A percentile compares a stretch with the other conserved stretches of the same genome.
These are phyloP conservation scores for Aspergillus udagawae DNA, from an alignment of 2,329 filamentous ascomycete genomes.

Conservation along the genomic window DNA sequence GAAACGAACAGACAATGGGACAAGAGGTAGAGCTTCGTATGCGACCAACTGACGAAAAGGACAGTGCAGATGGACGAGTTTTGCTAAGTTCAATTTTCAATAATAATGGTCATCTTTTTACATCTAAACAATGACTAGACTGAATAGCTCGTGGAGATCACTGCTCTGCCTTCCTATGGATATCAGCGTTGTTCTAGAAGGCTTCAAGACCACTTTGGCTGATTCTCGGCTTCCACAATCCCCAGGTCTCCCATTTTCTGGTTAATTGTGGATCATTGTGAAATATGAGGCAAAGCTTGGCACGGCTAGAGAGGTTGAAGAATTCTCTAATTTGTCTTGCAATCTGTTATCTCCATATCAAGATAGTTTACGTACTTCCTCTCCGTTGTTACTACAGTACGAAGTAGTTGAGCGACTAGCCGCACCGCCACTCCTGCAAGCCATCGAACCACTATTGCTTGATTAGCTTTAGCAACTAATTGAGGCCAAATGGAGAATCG, in stretches of 20 bases:
- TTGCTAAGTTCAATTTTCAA: not conserved
- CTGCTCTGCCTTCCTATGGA: not conserved
- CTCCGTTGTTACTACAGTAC: too few species aligned
- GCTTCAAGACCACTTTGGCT: not conserved
- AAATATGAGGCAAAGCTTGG: conserved; percentile 16
- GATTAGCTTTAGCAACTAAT: too few species aligned
- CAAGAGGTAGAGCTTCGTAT: not conserved
- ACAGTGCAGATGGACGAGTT: not conserved
- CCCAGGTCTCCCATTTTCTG: not conserved
- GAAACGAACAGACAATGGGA: not conserved
- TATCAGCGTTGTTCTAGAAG: not conserved
- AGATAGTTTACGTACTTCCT: too few species aligned
- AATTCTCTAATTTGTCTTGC: not conserved
- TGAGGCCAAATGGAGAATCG: not conserved
- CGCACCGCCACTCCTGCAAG: too few species aligned
- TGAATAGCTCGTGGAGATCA: not conserved
- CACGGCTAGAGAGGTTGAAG: conserved; percentile 1
- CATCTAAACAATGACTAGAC: not conserved
- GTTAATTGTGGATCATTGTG: conserved; percentile 1
- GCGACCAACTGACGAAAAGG: not conserved
- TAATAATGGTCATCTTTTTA: not conserved
- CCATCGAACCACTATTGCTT: too few species aligned
- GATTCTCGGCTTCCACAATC: not conserved
- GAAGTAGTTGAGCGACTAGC: too few species aligned
- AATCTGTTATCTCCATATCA: too few species aligned